Evolutionary conservation across 495 filamentous ascomycete genomes (phyloP).

Genomic region (Aspergillus campestris): DNA sequence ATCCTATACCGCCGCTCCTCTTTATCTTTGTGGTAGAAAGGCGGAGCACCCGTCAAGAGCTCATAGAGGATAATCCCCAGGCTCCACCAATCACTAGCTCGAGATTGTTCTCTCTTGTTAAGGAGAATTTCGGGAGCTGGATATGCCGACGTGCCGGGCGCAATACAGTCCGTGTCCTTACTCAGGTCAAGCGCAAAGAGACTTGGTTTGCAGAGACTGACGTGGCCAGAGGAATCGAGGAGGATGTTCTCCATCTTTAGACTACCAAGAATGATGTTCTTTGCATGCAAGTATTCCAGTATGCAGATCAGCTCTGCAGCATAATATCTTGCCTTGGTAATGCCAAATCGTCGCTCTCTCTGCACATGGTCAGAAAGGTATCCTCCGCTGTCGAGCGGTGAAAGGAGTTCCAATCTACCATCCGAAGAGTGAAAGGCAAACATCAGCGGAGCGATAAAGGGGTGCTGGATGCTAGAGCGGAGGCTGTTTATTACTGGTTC

Average conservation of each 20-base stretch:
- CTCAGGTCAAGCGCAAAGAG: too few relatives aligned
- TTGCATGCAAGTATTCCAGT: slow-evolving; percentile 5
- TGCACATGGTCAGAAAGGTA: slow-evolving; percentile 6
- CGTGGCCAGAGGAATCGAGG: slow-evolving; percentile 3
- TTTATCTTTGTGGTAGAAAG: background rate
- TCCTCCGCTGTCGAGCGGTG: slow-evolving; percentile 4
- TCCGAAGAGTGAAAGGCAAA: slow-evolving; percentile 1
- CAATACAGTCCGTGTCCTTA: too few relatives aligned
- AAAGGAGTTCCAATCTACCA: slow-evolving; percentile 1
- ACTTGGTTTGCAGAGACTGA: slow-evolving; percentile 3
- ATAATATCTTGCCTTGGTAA: slow-evolving; percentile 4
- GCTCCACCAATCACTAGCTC: background rate
- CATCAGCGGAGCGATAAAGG: slow-evolving; percentile 3
- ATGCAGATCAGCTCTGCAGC: slow-evolving; percentile 6
- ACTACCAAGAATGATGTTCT: slow-evolving; percentile 1
- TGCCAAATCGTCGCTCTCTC: slow-evolving; percentile 2
- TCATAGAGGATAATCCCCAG: slow-evolving; percentile 2
- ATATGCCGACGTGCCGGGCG: too few relatives aligned
- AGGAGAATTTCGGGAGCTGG: too few relatives aligned
- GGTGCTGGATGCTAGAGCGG: slow-evolving; percentile 4
- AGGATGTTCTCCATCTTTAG: slow-evolving; percentile 3
- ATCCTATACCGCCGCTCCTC: background rate
- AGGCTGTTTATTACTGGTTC: background rate
- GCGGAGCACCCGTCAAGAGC: background rate
- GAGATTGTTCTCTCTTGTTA: slow-evolving; percentile 1